Evolutionary conservation across 2,329 filamentous ascomycete species (phyloP).

Genomic region (Botrytis deweyae): DNA sequence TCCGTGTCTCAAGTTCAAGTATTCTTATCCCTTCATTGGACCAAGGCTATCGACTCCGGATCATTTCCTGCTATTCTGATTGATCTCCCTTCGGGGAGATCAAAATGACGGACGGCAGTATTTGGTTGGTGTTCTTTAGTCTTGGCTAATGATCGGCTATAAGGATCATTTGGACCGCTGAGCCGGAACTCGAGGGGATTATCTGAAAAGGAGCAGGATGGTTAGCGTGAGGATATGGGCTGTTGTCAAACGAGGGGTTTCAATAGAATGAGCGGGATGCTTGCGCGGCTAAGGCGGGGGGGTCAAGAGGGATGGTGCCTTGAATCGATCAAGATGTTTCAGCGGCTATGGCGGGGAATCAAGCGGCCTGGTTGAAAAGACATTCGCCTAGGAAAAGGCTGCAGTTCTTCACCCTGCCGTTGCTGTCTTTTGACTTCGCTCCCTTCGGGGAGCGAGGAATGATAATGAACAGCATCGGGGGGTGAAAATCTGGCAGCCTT

Average conservation of each 20-base stretch:
- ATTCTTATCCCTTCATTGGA: not conserved
- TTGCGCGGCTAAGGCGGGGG: not conserved
- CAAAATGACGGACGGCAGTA: not conserved
- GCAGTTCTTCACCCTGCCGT: not conserved
- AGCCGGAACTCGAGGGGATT: not conserved
- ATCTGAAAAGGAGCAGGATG: not conserved
- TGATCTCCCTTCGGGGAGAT: not conserved
- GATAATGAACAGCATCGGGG: not conserved
- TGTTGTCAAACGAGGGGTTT: not conserved
- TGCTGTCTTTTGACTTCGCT: not conserved
- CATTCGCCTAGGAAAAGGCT: not conserved
- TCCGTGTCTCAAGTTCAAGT: not conserved
- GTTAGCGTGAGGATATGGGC: not conserved
- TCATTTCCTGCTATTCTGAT: not conserved
- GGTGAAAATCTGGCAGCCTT: not conserved
- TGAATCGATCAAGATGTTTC: not conserved
- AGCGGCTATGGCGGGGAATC: not conserved
- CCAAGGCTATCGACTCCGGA: no score
- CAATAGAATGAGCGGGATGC: no score
- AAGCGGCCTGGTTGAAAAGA: not conserved
- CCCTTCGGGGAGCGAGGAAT: not conserved
- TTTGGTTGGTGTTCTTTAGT: not conserved
- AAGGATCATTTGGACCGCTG: no score
- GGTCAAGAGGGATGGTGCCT: not conserved
- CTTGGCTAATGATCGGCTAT: not conserved